Percentiles rank a stretch among this genome's conserved stretches.
phyloP scores from a whole-genome alignment of 176 grass and related monocot species.

The Aegilops longissima region DNA sequence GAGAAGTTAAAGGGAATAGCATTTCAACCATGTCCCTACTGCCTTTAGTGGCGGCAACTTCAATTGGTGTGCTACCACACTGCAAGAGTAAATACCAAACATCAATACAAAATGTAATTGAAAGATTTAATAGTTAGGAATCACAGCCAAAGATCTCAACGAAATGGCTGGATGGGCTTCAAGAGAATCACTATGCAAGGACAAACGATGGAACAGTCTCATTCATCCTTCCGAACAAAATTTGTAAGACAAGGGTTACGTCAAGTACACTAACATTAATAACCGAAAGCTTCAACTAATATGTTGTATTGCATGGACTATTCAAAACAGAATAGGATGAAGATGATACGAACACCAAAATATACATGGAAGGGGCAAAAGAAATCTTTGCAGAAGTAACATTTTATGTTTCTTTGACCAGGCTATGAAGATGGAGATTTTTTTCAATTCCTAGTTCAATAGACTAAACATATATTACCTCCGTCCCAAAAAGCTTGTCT shows the following conservation, averaged over 20 bases:
- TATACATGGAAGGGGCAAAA: background rate
- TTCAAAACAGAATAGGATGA: background rate
- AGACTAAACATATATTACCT: no score
- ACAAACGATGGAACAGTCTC: background rate
- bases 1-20: slow-evolving; percentile 10
- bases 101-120: background rate
- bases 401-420: background rate
- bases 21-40: slow-evolving; percentile 12
- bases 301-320: background rate
- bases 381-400: background rate
- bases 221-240: background rate
- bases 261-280: background rate
- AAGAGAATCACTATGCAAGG: background rate
- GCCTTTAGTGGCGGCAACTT: background rate
- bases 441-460: no score
- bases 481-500: no score
- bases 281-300: background rate
- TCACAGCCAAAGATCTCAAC: background rate
- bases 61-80: background rate
- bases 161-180: background rate
- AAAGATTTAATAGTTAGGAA: background rate
- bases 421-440: background rate
- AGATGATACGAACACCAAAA: background rate
- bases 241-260: background rate
- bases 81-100: background rate